Base-by-base conservation (phyloP, 495 filamentous ascomycete genomes). In the Achaetomiella virescens region DNA sequence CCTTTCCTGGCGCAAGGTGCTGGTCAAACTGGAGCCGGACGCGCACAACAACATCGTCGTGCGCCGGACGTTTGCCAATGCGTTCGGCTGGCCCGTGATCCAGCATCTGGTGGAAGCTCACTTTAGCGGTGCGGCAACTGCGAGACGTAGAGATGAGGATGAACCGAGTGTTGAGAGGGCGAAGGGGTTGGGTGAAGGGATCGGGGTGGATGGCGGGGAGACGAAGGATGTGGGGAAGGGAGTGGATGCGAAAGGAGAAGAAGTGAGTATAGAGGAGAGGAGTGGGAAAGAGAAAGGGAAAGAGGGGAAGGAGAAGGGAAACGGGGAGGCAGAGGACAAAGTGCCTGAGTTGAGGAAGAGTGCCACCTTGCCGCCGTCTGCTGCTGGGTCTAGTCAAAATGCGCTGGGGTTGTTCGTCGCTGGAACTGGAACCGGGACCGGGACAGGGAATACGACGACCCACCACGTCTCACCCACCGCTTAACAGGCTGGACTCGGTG, bases 41-140 rank as follows among this genome's bases (percentile, higher is more conserved):
- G 93, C 93, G 2, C 93, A 98, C 70, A 98, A 98, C 70, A 98
- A 98, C 67, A 92, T 98, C 54, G 86, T 96, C 55, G 93, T 98
- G 18, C 86, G 93, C 24, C 84, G 93, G 29, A 92, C 88, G 82
- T 97, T 98, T 61, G 86, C 91, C 54, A 98, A 98, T 67, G 93
- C 93, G 0, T 96, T 96, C 64, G 93, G 93, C 3, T 98, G 93
- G 93, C 91, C 92, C 0, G 93, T 98, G 6, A 77, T 97, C 44
- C 88, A 96, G 66, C 93, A 98, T 67, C 72, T 97, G 2, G 88
- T 91, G 42, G 91, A 97, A 64, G 90, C 89, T 0, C 93, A 98
- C 64, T 98, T 98, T 63, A 84, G 82, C 41, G 82, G 89, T 60
- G 80, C 78, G 0, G 80, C 81, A 36, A 69, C 75, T 3, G 81